phyloP scores from a whole-genome alignment of 192 early-diverging fungal species.

The Entomortierella parvispora region DNA sequence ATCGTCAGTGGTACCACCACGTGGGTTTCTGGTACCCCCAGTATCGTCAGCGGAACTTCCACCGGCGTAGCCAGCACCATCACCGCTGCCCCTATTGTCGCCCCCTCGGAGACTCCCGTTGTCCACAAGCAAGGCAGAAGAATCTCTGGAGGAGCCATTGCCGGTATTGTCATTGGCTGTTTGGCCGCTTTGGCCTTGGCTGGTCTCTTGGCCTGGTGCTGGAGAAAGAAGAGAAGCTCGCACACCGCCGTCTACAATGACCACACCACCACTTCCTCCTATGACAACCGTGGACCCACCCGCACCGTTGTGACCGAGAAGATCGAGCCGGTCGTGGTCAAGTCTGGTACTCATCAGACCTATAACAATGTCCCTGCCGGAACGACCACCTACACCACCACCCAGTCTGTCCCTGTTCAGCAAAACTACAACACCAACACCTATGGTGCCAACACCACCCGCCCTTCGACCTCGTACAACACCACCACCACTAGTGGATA shows the following conservation, averaged over 20 bases:
- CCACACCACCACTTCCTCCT: background rate
- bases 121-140: background rate
- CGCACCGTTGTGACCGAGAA: constrained; percentile 25
- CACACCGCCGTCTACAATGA: constrained; percentile 11
- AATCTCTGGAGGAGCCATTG: constrained; percentile 20
- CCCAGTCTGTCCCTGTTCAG: background rate
- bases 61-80: background rate
- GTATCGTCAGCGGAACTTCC: constrained; percentile 1
- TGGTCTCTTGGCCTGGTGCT: constrained; percentile 19
- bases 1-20: constrained; percentile 10
- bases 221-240: constrained; percentile 15
- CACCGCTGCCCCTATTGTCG: background rate
- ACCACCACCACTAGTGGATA: background rate
- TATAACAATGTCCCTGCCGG: constrained; percentile 2
- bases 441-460: background rate
- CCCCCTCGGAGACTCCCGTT: constrained; percentile 6
- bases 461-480: constrained; percentile 20
- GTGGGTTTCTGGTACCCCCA: constrained; percentile 12
- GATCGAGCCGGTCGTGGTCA: constrained; percentile 24
- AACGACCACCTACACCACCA: constrained; percentile 1
- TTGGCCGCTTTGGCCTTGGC: constrained; percentile 18
- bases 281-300: constrained; percentile 7
- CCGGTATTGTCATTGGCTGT: constrained; percentile 19
- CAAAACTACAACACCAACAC: background rate
- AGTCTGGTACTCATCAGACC: constrained; percentile 7